Evolutionary conservation across 805 yeast genomes (phyloP), one percentile per base, ranked within the genome.

Genomic region (Sungouiozyma intestinalis): DNA sequence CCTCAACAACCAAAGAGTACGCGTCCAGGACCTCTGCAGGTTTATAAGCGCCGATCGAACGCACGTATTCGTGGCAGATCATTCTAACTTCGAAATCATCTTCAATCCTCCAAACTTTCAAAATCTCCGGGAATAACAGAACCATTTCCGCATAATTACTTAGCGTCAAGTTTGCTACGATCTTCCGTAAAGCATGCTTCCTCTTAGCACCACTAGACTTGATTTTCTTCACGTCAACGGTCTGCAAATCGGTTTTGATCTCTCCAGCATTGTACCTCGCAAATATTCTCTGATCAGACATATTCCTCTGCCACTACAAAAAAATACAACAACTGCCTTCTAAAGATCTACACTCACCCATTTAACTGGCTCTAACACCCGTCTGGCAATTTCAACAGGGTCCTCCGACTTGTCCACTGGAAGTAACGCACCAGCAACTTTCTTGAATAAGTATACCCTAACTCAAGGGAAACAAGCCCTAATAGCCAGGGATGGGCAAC

Each of bases 151-250:
- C 72, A 35, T 48, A 48, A 58, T 85, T 85, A 39, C 87, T 86
- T 62, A 86, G 70, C 4, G 94, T 81, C 61, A 86, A 72, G 60
- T 87, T 88, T 35, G 95, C 90, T 6, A 88, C 69, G 20, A 86
- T 73, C 53, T 82, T 83, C 58, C 79, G 80, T 53, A 90, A 58
- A 1, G 79, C 71, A 9, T 66, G 63, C 50, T 72, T 76, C 38
- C 58, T 58, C 47, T 60, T 66, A n/a, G 62, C 43, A 3, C 51
- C 56, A 18, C 58, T 54, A 2, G 63, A 50, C 40, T 61, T 66
- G 16, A 64, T 51, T 50, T 68, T 69, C 55, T 67, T 71, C 45
- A 65, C 67, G 20, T 66, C 67, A 5, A 55, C 48, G 33, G 48
- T 52, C 27, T 64, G 63, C 13, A 63, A 40, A 44, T 63, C 67